Evolutionary conservation across 2,329 filamentous ascomycete species (phyloP), one percentile per base, ranked within the genome.

Genomic region (Calonectria pteridis): DNA sequence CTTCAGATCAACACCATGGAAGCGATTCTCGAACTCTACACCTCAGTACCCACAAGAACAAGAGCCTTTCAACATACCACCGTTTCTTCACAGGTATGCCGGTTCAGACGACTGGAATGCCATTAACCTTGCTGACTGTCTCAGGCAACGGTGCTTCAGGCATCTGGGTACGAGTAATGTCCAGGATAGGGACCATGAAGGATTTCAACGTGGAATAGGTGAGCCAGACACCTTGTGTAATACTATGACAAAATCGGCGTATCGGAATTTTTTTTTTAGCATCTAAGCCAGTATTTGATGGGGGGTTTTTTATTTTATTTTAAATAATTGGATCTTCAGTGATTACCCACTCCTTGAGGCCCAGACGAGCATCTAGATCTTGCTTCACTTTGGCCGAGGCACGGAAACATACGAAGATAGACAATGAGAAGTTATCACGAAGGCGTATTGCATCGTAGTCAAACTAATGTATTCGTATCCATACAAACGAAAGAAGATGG

Each of bases 211-310:
- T n/a, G 55, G 53, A 71, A 64, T n/a, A 71, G 74, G 76, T 78
- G 77, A 73, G 74, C 77, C 75, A 77, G 79, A 67, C 75, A 80
- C 77, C 75, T 79, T 67, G 68, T 68, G 70, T 58, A 58, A 16
- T 13, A 62, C 40, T 18, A 59, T 51, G 31, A 37, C 67, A 67
- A 31, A 63, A 50, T 50, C 37, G 77, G 78, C 76, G 77, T 79
- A 74, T 68, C 49, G 67, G 71, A 58, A 46, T 69, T 69, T 51
- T 77, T 69, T 69, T 51, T 77, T 72, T 72, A 37, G 50, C 40
- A 43, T 59, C 35, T 55, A 20, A 28, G 33, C 71, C 72, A 18
- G 29, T 18, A 33, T 23, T 16, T 49, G 31, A 51, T 50, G 29
- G 31, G 33, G n/a, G n/a, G n/a, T n/a, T 55, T 64, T 31, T 46